Evolutionary conservation across 73 alveolate genomes (phyloP).

Genomic region (Tetrahymena thermophila): DNA sequence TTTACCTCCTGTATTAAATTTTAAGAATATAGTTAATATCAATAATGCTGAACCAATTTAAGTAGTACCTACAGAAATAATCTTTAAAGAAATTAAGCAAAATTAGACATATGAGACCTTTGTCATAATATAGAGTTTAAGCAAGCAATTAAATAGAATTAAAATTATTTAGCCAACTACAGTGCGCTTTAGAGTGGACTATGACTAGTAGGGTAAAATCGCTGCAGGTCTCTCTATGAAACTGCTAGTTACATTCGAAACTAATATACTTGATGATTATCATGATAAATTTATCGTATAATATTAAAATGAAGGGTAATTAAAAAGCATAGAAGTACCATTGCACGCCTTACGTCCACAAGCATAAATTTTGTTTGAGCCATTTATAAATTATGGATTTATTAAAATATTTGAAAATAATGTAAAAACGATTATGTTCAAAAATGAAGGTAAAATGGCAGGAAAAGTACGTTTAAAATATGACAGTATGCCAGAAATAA

Average conservation of each 20-base stretch:
- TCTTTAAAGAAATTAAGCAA: neutral
- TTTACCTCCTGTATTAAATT: neutral
- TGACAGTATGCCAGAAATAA: neutral
- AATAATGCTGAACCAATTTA: neutral
- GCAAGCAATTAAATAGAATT: constrained; percentile 79
- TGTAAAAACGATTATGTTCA: neutral
- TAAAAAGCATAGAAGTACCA: neutral
- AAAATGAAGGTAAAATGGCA: constrained; percentile 12
- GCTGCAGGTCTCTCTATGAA: constrained; percentile 95
- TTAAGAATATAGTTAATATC: neutral
- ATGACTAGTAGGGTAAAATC: constrained; percentile 73
- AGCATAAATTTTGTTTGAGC: constrained; percentile 6
- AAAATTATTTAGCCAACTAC: constrained; percentile 89
- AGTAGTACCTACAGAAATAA: neutral
- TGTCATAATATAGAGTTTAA: constrained; percentile 45
- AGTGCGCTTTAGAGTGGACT: constrained; percentile 68
- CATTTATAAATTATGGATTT: constrained; percentile 28
- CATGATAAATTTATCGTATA: constrained; percentile 77
- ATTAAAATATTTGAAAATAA: neutral
- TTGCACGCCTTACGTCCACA: constrained; percentile 16
- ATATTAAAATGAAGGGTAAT: constrained; percentile 5
- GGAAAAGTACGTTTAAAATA: constrained; percentile 1
- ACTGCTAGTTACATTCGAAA: constrained; percentile 88
- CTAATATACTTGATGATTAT: constrained; percentile 89
- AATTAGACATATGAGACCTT: neutral